Base-by-base conservation (phyloP, 169 alveolate genomes). In the Eimeria brunetti region DNA sequence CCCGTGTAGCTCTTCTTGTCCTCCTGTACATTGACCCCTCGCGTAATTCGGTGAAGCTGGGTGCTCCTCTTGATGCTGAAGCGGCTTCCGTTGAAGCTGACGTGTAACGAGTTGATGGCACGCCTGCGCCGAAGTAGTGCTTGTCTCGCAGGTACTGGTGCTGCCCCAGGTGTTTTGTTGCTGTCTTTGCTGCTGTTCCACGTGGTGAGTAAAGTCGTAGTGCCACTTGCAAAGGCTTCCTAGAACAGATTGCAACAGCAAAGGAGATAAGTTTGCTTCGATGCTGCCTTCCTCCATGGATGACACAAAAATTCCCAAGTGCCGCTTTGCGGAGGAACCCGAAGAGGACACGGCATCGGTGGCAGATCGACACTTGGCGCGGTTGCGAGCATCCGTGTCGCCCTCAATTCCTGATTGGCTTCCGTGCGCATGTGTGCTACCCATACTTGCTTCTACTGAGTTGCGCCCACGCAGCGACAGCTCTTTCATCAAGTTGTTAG, bases 201-300 rank as follows among this genome's bases (percentile, higher is more conserved):
- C 22, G 80, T 85, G 78, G 60, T 85, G 91, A 22, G 80, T 49
- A 60, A 85, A 85, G 78, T 85, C 91, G 58, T 64, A 60, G 78
- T 85, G 80, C 91, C 91, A 85, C 18, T 58, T 58, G 78, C 58
- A 85, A 22, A 85, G 58, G 78, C 80, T 85, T 36, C 91, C 80
- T 60, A 85, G 44, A 6, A 85, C 91, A 30, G 91, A 85, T 49
- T 85, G 91, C 80, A 85, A 38, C 24, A 85, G 80, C 75, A 85
- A 41, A 36, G 91, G 91, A 60, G 91, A 85, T 46, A 85, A 60
- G 78, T 85, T 85, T 22, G 64, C 91, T 38, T 85, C 91, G 11
- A 85, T 85, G 49, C 80, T 53, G 91, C 91, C 36, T 41, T 80
- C 91, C 38, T 30, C 64, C 36, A 78, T 46, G 12, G 80, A 85